A percentile compares a stretch with the other conserved stretches of the same genome.
phyloP scores from a whole-genome alignment of 139 green algal species.

The Tetradesmus lagerheimii region DNA sequence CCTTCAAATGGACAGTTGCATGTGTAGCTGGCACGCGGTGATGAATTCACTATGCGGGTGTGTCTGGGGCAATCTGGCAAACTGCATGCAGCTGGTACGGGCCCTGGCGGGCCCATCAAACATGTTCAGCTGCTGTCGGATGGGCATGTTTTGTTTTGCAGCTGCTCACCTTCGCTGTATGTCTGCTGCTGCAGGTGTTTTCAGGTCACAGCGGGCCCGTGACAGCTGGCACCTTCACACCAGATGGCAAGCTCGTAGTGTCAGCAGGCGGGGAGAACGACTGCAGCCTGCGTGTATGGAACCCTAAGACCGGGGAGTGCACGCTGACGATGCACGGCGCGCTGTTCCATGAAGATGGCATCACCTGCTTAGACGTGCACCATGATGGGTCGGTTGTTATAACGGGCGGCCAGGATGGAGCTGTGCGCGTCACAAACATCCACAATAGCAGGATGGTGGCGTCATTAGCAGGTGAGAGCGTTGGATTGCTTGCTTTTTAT shows the following conservation, averaged over 20 bases:
- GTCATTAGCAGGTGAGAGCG: slow-evolving; percentile 50
- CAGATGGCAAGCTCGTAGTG: slow-evolving; percentile 88
- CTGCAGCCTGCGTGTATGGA: slow-evolving; percentile 84
- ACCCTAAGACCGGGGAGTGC: slow-evolving; percentile 87
- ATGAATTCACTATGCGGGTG: too few relatives aligned
- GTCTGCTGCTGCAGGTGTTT: slow-evolving; percentile 76
- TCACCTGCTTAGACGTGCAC: slow-evolving; percentile 81
- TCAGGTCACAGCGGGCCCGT: slow-evolving; percentile 88
- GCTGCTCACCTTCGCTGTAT: too few relatives aligned
- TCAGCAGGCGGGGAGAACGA: slow-evolving; percentile 89
- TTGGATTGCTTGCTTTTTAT: too few relatives aligned
- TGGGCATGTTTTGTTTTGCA: too few relatives aligned
- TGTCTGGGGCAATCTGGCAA: too few relatives aligned
- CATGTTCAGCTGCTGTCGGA: too few relatives aligned
- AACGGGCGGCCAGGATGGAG: slow-evolving; percentile 77
- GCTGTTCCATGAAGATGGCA: slow-evolving; percentile 71
- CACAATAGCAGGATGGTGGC: slow-evolving; percentile 63
- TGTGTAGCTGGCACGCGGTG: too few relatives aligned
- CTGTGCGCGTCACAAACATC: slow-evolving; percentile 74
- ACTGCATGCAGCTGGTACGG: too few relatives aligned
- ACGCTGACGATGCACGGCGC: slow-evolving; percentile 53
- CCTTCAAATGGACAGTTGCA: too few relatives aligned
- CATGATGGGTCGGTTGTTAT: slow-evolving; percentile 64
- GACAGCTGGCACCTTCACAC: slow-evolving; percentile 88
- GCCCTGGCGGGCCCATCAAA: too few relatives aligned